Evolutionary conservation across 164 flowering plant species (phyloP), one percentile per base, ranked within the genome.

Genomic region (Warburgia ugandensis): DNA sequence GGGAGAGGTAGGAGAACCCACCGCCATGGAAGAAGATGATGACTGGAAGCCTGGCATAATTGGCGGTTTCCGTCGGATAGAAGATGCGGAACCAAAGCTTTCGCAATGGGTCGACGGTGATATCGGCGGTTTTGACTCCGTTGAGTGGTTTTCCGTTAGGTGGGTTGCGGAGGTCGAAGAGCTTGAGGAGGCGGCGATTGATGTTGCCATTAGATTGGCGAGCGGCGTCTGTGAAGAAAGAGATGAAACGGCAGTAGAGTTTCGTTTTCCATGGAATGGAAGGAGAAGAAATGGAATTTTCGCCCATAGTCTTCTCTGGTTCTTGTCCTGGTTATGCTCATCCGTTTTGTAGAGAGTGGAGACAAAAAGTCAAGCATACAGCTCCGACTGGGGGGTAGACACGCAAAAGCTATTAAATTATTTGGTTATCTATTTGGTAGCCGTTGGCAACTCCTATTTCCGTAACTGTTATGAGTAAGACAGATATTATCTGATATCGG

Each of bases 71-170:
- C 14, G 52, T 7, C 17, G 60, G 76, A 4, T 13, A 14, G 58
- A 28, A 72, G 57, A 68, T 55, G 11, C 73, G 76, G 29, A 68
- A 62, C 70, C 68, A 72, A 50, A 72, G 49, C 42, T 62, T 23
- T 14, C 63, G 40, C 13, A 48, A 36, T n/a, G n/a, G n/a, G n/a
- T n/a, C n/a, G n/a, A n/a, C n/a, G n/a, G n/a, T n/a, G n/a, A n/a
- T n/a, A n/a, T 62, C 62, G 23, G 57, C 58, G 33, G 56, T 58
- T 31, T 28, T 27, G 56, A 65, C 60, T 14, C 58, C 65, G 2
- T 52, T 14, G 23, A 13, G 17, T 1, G 65, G 55, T 35, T 42
- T 38, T 6, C 16, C 33, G 48, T 56, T 31, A 6, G 37, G 12
- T 6, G 65, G 17, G 16, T 54, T 31, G 1, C 42, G 45, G 45